Percentiles rank a stretch among this genome's conserved stretches.
Conservation (phyloP, 2,329 filamentous ascomycete species). For the Cylindrodendrum hubeiense region DNA sequence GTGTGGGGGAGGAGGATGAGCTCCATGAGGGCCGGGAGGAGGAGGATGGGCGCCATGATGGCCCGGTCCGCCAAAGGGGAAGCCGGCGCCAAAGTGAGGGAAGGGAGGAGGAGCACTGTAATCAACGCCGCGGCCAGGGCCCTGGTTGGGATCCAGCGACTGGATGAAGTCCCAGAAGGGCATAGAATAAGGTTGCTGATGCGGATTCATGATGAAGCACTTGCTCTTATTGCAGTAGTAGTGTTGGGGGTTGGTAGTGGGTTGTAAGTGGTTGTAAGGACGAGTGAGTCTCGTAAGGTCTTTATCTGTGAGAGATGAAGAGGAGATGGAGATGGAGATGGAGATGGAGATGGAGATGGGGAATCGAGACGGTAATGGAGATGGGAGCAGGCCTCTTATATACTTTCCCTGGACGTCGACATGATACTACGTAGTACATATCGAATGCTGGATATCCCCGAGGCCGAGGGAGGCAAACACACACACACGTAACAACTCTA, state of each 20-base stretch:
- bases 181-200: slow-evolving; percentile 38
- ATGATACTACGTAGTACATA: not conserved
- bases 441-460: not conserved
- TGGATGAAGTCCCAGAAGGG: slow-evolving; percentile 53
- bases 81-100: slow-evolving; percentile 46
- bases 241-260: slow-evolving; percentile 5
- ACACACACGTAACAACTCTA: slow-evolving; percentile 27
- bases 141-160: slow-evolving; percentile 47
- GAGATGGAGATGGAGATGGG: slow-evolving; percentile 16
- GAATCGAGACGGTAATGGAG: not conserved
- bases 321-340: slow-evolving; percentile 8
- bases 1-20: slow-evolving; percentile 35
- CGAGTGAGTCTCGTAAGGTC: slow-evolving; percentile 6
- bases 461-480: slow-evolving; percentile 16
- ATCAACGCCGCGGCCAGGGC: slow-evolving; percentile 54
- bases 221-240: slow-evolving; percentile 20
- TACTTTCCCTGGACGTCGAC: not conserved
- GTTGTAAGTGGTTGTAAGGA: not conserved
- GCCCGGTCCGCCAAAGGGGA: slow-evolving; percentile 48
- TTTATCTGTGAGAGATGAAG: slow-evolving; percentile 17
- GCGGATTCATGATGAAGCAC: slow-evolving; percentile 41
- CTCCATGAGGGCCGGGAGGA: slow-evolving; percentile 23
- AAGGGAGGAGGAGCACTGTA: slow-evolving; percentile 46
- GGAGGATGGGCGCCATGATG: slow-evolving; percentile 13
- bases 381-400: slow-evolving; percentile 5